These are phyloP conservation scores for Venturia nashicola DNA, from an alignment of 2,329 filamentous ascomycete species.

Conservation along the genomic window DNA sequence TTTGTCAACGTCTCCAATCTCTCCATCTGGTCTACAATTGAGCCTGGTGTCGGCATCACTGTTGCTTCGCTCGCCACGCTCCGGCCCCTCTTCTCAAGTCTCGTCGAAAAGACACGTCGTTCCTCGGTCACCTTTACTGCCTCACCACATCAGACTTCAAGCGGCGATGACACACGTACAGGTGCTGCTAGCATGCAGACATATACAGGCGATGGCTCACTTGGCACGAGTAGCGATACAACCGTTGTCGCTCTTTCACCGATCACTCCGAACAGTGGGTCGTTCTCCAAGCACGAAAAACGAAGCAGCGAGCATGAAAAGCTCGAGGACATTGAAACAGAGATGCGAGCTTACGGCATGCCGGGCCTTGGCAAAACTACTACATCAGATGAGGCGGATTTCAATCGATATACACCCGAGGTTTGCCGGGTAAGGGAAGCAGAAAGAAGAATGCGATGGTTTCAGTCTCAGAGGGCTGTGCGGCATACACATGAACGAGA, in stretches of 20 bases:
- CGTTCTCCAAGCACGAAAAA: neutral
- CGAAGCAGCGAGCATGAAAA: constrained; percentile 44
- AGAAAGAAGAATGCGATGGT: neutral
- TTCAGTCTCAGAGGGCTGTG: neutral
- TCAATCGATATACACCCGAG: neutral
- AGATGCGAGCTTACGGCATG: constrained; percentile 6
- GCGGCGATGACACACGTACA: neutral
- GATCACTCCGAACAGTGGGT: neutral
- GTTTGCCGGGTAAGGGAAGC: neutral
- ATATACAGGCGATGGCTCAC: neutral
- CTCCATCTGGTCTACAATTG: constrained; percentile 8
- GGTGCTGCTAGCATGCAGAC: neutral
- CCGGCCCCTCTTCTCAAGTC: constrained; percentile 1
- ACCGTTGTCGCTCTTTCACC: neutral
- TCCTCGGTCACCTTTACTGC: neutral
- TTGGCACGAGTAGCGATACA: neutral
- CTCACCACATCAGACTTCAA: neutral
- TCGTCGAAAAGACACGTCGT: neutral
- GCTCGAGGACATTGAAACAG: constrained; percentile 56
- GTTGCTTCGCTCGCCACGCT: constrained; percentile 7
- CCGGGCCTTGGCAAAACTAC: neutral
- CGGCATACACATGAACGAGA: neutral
- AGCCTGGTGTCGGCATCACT: constrained; percentile 8
- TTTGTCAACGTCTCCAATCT: constrained; percentile 3
- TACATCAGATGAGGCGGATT: neutral